Evolutionary conservation across 495 filamentous ascomycete genomes (phyloP).

Genomic region (Aspergillus funiculosus): DNA sequence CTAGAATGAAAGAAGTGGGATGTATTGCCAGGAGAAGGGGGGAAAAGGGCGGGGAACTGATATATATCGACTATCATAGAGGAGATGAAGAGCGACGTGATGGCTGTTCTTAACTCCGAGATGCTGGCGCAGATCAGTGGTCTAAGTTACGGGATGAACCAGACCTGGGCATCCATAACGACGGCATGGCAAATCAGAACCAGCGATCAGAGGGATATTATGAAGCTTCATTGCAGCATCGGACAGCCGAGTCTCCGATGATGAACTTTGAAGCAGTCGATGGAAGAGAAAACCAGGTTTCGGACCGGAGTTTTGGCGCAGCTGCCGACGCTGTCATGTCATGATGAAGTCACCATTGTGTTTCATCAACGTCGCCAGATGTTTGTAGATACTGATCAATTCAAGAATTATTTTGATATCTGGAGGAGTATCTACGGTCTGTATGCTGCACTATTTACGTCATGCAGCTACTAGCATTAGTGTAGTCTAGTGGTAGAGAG

Average conservation of each 20-base stretch:
- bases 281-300: too few relatives aligned
- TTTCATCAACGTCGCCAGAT: not conserved
- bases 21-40: not conserved
- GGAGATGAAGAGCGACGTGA: not conserved
- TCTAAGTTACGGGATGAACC: too few relatives aligned
- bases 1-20: not conserved
- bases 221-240: too few relatives aligned
- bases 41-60: not conserved
- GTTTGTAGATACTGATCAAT: too few relatives aligned
- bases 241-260: constrained; percentile 3
- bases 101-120: not conserved
- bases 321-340: constrained; percentile 1
- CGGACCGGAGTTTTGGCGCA: not conserved
- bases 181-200: not conserved
- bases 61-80: not conserved
- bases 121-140: too few relatives aligned
- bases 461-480: too few relatives aligned
- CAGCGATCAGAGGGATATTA: not conserved
- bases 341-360: constrained; percentile 12
- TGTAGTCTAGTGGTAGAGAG: too few relatives aligned
- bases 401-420: too few relatives aligned
- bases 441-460: too few relatives aligned
- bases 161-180: too few relatives aligned
- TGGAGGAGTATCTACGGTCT: too few relatives aligned
- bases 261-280: too few relatives aligned